phyloP scores from a whole-genome alignment of 345 rosid genomes.

The Camelina neglecta region DNA sequence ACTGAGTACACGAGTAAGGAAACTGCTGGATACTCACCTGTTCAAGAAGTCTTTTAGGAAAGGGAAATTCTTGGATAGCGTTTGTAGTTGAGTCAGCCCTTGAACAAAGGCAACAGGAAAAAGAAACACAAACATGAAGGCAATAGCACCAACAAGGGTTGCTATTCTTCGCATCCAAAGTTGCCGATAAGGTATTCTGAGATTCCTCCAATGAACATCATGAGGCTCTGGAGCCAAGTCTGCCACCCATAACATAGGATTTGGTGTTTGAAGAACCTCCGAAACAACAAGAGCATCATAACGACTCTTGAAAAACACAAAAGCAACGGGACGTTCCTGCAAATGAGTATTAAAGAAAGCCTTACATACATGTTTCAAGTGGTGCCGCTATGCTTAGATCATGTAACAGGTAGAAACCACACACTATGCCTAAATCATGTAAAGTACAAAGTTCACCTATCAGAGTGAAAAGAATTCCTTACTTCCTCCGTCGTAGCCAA shows the following conservation, averaged over 20 bases:
- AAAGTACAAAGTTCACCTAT: conserved; percentile 26
- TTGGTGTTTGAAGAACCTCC: conserved; percentile 78
- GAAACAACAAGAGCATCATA: conserved; percentile 83
- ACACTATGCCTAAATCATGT: conserved; percentile 9
- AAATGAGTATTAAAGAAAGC: conserved; percentile 31
- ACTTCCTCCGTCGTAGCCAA: conserved; percentile 59
- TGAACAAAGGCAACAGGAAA: conserved; percentile 82
- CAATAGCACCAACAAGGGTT: conserved; percentile 62
- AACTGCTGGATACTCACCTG: conserved; percentile 54
- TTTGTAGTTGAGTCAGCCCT: conserved; percentile 73
- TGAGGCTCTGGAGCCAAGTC: conserved; percentile 90
- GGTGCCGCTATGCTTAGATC: neutral
- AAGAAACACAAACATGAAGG: conserved; percentile 76
- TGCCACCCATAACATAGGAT: conserved; percentile 96
- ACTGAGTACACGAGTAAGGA: conserved; percentile 15
- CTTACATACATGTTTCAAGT: neutral
- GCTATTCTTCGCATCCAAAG: conserved; percentile 87
- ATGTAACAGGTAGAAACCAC: conserved; percentile 29
- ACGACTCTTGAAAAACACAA: conserved; percentile 91
- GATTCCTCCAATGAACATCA: conserved; percentile 93
- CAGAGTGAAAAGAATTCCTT: conserved; percentile 41
- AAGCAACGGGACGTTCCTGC: conserved; percentile 91
- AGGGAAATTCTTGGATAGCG: conserved; percentile 62
- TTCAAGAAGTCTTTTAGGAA: conserved; percentile 60
- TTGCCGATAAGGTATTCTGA: conserved; percentile 75